These are phyloP conservation scores for Lipomyces sp. DNA, from an alignment of 805 yeast species.

Conservation along the genomic window DNA sequence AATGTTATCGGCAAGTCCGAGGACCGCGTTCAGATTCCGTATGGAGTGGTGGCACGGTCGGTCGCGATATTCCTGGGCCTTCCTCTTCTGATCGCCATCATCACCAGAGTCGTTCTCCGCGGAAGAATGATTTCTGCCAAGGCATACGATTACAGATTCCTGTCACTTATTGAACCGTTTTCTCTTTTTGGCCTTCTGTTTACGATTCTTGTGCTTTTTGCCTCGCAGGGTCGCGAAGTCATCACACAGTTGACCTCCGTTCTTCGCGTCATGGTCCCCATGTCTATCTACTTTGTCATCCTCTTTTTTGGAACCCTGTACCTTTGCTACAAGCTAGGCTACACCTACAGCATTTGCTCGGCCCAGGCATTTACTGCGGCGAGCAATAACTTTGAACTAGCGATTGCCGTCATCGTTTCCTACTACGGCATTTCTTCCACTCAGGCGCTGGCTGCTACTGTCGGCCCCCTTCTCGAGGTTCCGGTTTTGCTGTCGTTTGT, in stretches of 20 bases:
- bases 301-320: conserved; percentile 48
- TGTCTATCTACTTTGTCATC: conserved; percentile 47
- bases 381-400: conserved; percentile 56
- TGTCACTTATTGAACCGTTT: conserved; percentile 49
- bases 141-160: conserved; percentile 38
- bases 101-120: conserved; percentile 44
- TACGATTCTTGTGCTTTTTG: conserved; percentile 51
- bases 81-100: conserved; percentile 48
- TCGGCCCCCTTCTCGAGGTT: conserved; percentile 59
- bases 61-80: conserved; percentile 55
- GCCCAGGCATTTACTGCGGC: conserved; percentile 59
- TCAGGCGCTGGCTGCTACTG: conserved; percentile 56
- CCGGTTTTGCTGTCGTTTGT: conserved; percentile 44
- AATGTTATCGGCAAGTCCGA: conserved; percentile 41
- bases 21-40: conserved; percentile 33
- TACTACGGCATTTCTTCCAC: conserved; percentile 52
- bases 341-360: conserved; percentile 41
- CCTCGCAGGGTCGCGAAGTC: conserved; percentile 49
- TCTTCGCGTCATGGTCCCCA: conserved; percentile 50
- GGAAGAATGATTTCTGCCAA: conserved; percentile 22
- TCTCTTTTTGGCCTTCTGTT: conserved; percentile 52
- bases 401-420: conserved; percentile 53
- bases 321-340: conserved; percentile 32
- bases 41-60: conserved; percentile 46
- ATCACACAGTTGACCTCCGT: conserved; percentile 50